Evolutionary conservation across 1,284 basidiomycete species (phyloP), one percentile per base, ranked within the genome.

Genomic region (Ustilago lituana): DNA sequence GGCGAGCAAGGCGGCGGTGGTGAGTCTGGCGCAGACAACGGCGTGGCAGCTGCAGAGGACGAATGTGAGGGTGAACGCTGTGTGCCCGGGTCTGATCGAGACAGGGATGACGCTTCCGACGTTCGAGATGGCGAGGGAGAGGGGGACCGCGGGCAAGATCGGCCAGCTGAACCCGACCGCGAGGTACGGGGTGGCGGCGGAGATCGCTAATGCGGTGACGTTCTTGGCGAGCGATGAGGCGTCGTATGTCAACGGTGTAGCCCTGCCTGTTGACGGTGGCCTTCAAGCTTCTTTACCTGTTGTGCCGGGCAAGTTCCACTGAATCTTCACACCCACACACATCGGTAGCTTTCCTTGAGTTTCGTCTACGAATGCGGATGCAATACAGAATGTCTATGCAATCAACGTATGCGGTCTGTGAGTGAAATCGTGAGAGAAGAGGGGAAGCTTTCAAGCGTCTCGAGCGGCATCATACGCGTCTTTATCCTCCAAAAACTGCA

Each of bases 31-130:
- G 4, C 87, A 92, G 74, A 92, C 90, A 1, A 85, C 88, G 7
- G 87, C 89, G 1, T 92, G 90, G 82, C 91, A 93, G 81, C 86
- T 95, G n/a, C 86, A 88, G 60, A 89, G 87, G 69, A 89, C 88
- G 2, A 91, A 92, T 81, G 86, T 97, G 64, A 89, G 94, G 33
- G 90, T 95, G 66, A 96, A 96, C 82, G 87, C 90, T 15, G 88
- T 96, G 65, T 94, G 92, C 77, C 94, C 94, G 2, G 94, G 94
- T 17, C 83, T 96, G 45, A 93, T 96, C 74, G 91, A 94, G 38
- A 94, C 92, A 1, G 90, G 89, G 31, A 93, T 94, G 91, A 93
- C 93, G 0, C 83, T 83, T 50, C 77, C 77, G 6, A 86, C 89
- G 17, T 96, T 96, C 74, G 88, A 91, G 24, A 86, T 87, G 53